Evolutionary conservation across 2,329 filamentous ascomycete genomes (phyloP).

Genomic region (Nemania diffusa): DNA sequence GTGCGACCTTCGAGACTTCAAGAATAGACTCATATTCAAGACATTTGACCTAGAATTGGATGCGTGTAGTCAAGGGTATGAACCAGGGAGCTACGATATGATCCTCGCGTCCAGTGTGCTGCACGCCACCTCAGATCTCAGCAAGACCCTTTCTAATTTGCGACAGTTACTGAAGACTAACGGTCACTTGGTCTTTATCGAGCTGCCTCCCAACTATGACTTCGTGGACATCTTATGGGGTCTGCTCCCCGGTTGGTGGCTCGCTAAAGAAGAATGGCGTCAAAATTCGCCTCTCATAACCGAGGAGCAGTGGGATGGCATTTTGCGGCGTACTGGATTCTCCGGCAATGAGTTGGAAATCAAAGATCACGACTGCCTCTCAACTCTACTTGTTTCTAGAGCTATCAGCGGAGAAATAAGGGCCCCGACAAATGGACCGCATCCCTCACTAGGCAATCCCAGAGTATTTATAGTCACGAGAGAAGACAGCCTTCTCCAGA

Average conservation of each 20-base stretch:
- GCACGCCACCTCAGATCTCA: neutral
- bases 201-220: neutral
- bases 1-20: neutral
- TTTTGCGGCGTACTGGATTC: neutral
- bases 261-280: neutral
- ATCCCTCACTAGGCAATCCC: no score
- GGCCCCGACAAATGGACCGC: no score
- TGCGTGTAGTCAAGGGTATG: neutral
- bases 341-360: neutral
- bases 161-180: neutral
- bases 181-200: neutral
- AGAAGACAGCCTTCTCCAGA: no score
- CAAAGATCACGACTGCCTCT: neutral
- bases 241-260: neutral
- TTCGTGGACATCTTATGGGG: neutral
- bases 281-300: neutral
- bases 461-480: no score
- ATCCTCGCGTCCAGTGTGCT: neutral
- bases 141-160: neutral
- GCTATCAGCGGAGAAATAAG: no score
- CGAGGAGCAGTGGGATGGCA: neutral
- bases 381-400: no score
- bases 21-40: neutral
- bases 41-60: neutral
- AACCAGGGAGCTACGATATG: neutral